Base-by-base conservation (phyloP, 2,329 filamentous ascomycete genomes). In the Epichloe gansuensis region DNA sequence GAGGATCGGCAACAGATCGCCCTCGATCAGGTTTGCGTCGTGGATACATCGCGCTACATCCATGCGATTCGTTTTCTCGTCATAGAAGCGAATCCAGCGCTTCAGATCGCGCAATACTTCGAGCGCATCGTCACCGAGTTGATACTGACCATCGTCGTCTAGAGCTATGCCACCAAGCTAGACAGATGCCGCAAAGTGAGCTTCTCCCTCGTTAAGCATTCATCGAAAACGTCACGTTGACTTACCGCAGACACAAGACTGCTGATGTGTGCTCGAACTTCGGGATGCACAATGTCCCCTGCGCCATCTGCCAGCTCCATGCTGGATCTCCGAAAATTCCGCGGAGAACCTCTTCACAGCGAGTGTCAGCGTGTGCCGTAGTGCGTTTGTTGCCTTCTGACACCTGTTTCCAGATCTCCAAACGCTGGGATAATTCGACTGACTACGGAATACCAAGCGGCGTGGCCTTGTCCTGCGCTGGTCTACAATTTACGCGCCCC, bases 1-100 rank as follows among this genome's bases (percentile, higher is more conserved):
- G 23, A 98, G 75, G 57, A 98, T 97, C 51, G 91, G 89, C 52
- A 97, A 74, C 52, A 98, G 71, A 67, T 98, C 93, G 49, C 88
- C 87, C 63, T 85, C 85, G 52, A 97, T 80, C n/a, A 98, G 69
- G 63, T 96, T 96, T 44, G 89, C 86, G 67, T 97, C 89, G 63
- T 89, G 84, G 59, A 97, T 75, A 66, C 89, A 96, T 69, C 93
- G 80, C 55, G 91, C 90, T 54, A 98, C 93, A 64, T 98, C 93
- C 75, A 95, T 85, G 58, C 91, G 85, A 65, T 95, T 94, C 57
- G 85, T 82, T 66, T 94, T 94, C 65, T 95, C 87, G 67, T 96
- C 90, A 74, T 93, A 93, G 56, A 95, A 81, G 60, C 89, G 89
- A 59, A 98, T 78, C 93, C 93, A 98, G 79, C 85, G 85, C 64